These are phyloP conservation scores for Barnettozyma vustinii DNA, from an alignment of 805 yeast genomes.

Conservation along the genomic window DNA sequence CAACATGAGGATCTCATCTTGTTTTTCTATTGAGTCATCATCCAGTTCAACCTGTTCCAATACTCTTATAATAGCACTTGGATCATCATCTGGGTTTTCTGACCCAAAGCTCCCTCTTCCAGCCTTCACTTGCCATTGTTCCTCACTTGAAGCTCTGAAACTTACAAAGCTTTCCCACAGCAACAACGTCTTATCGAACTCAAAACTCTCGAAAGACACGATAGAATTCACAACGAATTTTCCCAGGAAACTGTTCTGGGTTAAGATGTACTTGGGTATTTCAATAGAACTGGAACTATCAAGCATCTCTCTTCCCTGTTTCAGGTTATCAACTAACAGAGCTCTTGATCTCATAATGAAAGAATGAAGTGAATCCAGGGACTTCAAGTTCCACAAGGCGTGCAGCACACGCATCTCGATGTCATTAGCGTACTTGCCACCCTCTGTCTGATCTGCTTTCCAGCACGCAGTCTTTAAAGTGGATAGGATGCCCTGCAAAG, in stretches of 20 bases:
- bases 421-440: conserved; percentile 21
- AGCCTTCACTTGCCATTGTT: conserved; percentile 24
- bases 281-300: conserved; percentile 8
- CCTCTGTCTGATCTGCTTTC: conserved; percentile 18
- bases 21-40: conserved; percentile 1
- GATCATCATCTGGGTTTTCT: conserved; percentile 15
- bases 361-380: conserved; percentile 43
- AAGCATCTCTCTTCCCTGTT: conserved; percentile 28
- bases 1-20: conserved; percentile 29
- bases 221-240: conserved; percentile 37
- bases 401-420: conserved; percentile 30
- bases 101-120: not conserved
- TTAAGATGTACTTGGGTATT: conserved; percentile 24
- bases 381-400: conserved; percentile 41
- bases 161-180: conserved; percentile 38
- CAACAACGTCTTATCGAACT: conserved; percentile 40
- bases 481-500: conserved; percentile 27
- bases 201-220: conserved; percentile 36
- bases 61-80: conserved; percentile 13
- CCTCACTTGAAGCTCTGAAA: conserved; percentile 27
- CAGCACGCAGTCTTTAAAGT: conserved; percentile 19
- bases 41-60: conserved; percentile 5
- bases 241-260: conserved; percentile 40
- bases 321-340: conserved; percentile 31
- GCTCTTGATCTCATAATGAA: conserved; percentile 29